phyloP scores from a whole-genome alignment of 2,329 filamentous ascomycete species.

The Aspergillus sp. region DNA sequence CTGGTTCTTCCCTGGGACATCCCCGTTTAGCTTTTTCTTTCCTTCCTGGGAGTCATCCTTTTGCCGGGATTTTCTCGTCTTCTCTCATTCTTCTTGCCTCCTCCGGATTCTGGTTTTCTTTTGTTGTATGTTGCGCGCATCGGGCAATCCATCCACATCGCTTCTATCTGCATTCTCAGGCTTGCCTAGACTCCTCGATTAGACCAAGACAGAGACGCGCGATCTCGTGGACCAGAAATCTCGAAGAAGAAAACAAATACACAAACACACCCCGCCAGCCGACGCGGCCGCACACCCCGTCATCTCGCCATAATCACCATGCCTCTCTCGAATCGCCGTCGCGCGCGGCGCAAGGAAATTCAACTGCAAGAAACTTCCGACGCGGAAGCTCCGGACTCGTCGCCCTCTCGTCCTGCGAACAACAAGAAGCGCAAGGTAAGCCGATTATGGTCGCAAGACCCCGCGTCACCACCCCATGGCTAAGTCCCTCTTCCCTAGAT shows the following conservation, averaged over 20 bases:
- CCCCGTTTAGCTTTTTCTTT: slow-evolving; percentile 10
- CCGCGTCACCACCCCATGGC: background rate
- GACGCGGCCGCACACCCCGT: background rate
- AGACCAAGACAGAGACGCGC: no score
- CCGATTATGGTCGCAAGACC: background rate
- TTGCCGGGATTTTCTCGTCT: slow-evolving; percentile 6
- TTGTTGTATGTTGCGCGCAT: background rate
- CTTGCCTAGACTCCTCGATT: no score
- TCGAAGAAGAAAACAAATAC: no score
- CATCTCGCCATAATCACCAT: slow-evolving; percentile 22
- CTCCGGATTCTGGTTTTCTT: slow-evolving; percentile 2
- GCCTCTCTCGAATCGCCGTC: slow-evolving; percentile 44
- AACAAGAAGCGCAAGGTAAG: slow-evolving; percentile 50
- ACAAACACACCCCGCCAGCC: no score
- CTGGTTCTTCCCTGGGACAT: slow-evolving; percentile 29
- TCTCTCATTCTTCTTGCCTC: slow-evolving; percentile 1
- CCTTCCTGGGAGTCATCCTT: slow-evolving; percentile 14
- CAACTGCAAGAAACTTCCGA: slow-evolving; percentile 45
- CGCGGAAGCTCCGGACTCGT: slow-evolving; percentile 46
- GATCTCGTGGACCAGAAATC: no score
- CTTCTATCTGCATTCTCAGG: no score
- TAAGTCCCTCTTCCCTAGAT: slow-evolving; percentile 23
- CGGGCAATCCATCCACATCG: no score
- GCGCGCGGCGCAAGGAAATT: slow-evolving; percentile 45
- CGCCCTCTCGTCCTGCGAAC: slow-evolving; percentile 44